Base-by-base conservation (phyloP, 1,139 yeast genomes). In the Taphrina wiesneri region DNA sequence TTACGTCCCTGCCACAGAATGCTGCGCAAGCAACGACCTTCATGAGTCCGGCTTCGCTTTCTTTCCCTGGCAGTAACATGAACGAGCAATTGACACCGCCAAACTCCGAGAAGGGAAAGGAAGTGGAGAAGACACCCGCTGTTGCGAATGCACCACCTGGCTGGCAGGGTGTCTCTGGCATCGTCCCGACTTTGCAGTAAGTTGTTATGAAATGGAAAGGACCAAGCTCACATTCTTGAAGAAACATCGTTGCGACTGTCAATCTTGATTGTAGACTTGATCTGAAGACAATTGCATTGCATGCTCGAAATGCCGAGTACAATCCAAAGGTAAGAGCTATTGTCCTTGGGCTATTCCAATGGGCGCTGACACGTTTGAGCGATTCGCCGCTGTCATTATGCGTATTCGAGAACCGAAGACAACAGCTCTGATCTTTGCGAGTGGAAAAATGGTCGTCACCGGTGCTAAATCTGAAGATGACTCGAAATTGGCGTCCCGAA, bases 351-450 rank as follows among this genome's bases (percentile, higher is more conserved):
- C 36, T 49, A 54, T 36, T 32, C 36, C n/a, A 43, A 46, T 45
- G 65, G 53, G 66, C 45, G 41, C 52, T 47, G 39, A 63, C 53
- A 51, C 25, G 80, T 45, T 56, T 19, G 53, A 86, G 79, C 96
- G 99, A 81, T 93, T 93, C 80, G 99, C 99, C 17, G 99, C 99
- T 67, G 99, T 93, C 65, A 93, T 93, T 73, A 95, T 93, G 99
- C 90, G 99, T 83, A 93, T 93, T 73, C 85, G 99, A 78, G 99
- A 93, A 76, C 99, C 99, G 26, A 93, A 93, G 77, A 95, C 99
- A 0, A 93, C 99, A 1, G 99, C 99, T 0, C 83, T 93, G 74
- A 95, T 93, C 72, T 95, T 93, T 78, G 99, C 99, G 1, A 90
- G 97, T 4, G 99, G 99, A 74, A 93, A 93, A 77, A 93, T 93